Evolutionary conservation across 192 early-diverging fungal species (phyloP), one percentile per base, ranked within the genome.

Genomic region (Lobosporangium transversale): DNA sequence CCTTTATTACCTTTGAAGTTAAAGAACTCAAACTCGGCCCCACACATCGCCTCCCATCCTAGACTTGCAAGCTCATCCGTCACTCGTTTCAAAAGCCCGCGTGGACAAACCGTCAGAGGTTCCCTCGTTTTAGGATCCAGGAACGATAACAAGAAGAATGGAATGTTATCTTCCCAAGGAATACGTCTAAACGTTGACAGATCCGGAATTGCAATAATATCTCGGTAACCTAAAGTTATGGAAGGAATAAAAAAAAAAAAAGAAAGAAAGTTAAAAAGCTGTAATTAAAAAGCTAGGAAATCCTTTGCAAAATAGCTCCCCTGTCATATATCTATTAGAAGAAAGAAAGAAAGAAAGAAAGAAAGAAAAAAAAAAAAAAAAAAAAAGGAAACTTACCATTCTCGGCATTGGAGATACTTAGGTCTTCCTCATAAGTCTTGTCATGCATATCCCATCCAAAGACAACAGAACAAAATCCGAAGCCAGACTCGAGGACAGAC

Each of bases 371-470:
- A 4, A 35, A 53, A 44, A 53, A 43, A 31, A 24, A 23, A 23
- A 18, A 14, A 43, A 31, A 20, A 43, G 32, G 29, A 10, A 26
- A 18, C n/a, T 20, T 67, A 78, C 79, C 79, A 63, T 79, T 80
- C 7, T 68, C 78, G 12, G 66, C 67, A 54, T 81, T 71, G 17
- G 70, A 81, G 61, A 78, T 58, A 29, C 68, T 58, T 40, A 82
- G 57, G 35, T 78, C 60, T 48, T 71, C 58, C 29, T 70, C 43
- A 66, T 93, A 93, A 2, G 80, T 53, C 40, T 83, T 79, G 73
- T 94, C 93, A 57, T 91, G 90, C 69, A 91, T 85, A 68, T 94
- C 93, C 93, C 93, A 94, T 14, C 87, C 86, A 69, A 89, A 92
- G 26, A 92, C 78, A 10, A 93, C 87, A n/a, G 86, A 91, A 66